Evolutionary conservation across 1,284 basidiomycete species (phyloP), one percentile per base, ranked within the genome.

Genomic region (Moniliophthora roreri): DNA sequence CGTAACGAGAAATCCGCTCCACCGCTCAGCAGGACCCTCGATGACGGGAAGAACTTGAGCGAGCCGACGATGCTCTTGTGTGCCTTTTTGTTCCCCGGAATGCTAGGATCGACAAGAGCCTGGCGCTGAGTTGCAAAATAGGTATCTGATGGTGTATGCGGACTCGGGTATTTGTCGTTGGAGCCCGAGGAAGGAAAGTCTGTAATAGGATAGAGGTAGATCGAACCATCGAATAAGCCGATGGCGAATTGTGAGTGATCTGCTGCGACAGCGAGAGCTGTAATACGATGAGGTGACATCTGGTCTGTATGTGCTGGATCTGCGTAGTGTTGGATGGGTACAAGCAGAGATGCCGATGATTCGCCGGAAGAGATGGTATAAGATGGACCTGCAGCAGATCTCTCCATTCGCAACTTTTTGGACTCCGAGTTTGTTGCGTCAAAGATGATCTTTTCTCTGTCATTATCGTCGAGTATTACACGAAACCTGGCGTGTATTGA

Each of bases 21-120:
- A 0, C 79, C 72, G 1, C 85, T 80, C 6, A 89, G 78, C 11
- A 91, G 68, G 15, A 85, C 84, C 9, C 75, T 71, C 2, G 81
- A 83, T 0, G 83, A 85, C 2, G 85, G 82, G 64, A 88, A 81
- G 75, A 85, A 84, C 44, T 71, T 75, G 18, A 87, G 66, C 9
- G 77, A 75, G 8, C 78, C 79, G 36, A 84, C 71, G 0, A 77
- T 78, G 63, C 81, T 82, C 24, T 81, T 69, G 62, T 87, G 85
- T 1, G 78, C 69, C 16, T 67, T 64, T 4, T 67, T 64, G 39
- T 71, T 69, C 18, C 44, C 44, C 5, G 8, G 44, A 26, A 16
- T 26, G 21, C 52, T 51, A 9, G 64, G 62, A 1, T 63, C 63
- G 26, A 60, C 58, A 47, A 70, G 63, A 38, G 67, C 54, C 18